Conservation (phyloP, 257 asterid genomes). For the Nicotiana tabacum region DNA sequence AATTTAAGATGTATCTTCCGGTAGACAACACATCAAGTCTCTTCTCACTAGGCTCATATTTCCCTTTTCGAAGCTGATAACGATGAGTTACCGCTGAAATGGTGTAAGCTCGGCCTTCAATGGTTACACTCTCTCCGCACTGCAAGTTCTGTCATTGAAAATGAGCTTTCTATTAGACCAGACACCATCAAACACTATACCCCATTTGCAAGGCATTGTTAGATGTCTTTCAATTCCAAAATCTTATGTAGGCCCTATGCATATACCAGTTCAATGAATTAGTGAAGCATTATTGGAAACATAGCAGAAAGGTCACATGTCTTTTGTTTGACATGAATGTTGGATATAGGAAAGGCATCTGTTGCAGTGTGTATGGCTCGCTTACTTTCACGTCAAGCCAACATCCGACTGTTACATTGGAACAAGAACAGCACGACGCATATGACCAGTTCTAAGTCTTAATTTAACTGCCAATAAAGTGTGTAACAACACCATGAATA, state of each 20-base stretch:
- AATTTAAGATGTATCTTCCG: conserved; percentile 77
- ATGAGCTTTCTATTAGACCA: background rate
- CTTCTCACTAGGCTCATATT: conserved; percentile 85
- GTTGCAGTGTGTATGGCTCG: background rate
- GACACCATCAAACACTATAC: conserved; percentile 7
- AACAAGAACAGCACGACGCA: background rate
- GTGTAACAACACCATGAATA: conserved; percentile 5
- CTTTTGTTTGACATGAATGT: conserved; percentile 15
- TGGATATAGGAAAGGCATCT: conserved; percentile 5
- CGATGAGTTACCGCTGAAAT: conserved; percentile 88
- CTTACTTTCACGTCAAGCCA: background rate
- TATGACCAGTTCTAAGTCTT: background rate
- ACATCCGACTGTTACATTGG: background rate
- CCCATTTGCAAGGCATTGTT: conserved; percentile 6
- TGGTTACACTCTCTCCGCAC: conserved; percentile 83
- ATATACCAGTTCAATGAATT: conserved; percentile 11
- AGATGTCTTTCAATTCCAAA: conserved; percentile 5
- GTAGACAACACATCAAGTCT: conserved; percentile 85
- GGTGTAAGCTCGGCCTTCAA: conserved; percentile 77
- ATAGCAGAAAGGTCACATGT: conserved; percentile 8
- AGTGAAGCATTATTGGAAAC: conserved; percentile 10
- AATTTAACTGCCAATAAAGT: background rate
- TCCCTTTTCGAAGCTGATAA: conserved; percentile 91
- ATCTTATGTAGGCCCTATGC: conserved; percentile 5
- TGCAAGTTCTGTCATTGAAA: conserved; percentile 61